These are phyloP conservation scores for Naganishia cerealis DNA, from an alignment of 1,284 basidiomycete genomes.

Conservation along the genomic window DNA sequence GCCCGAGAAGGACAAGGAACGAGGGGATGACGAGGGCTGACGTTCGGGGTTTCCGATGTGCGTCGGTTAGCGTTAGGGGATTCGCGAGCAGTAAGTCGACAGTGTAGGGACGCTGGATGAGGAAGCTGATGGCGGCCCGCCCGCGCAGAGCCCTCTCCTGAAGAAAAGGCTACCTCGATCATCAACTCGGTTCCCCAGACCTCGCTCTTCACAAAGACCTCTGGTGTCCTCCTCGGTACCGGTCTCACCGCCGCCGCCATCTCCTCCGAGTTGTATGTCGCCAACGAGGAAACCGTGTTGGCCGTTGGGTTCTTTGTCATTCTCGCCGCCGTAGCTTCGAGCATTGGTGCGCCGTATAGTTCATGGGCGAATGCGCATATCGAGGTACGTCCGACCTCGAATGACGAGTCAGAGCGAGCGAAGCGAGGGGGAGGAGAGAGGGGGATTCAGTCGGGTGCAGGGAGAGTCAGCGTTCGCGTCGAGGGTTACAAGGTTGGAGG, in stretches of 20 bases:
- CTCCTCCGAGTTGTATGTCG: constrained; percentile 94
- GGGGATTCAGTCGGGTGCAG: too few species aligned
- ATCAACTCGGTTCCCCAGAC: constrained; percentile 90
- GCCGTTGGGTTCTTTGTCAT: constrained; percentile 82
- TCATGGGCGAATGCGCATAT: constrained; percentile 90
- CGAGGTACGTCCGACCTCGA: constrained; percentile 49
- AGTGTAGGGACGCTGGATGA: not conserved
- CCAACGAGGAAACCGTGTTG: constrained; percentile 90
- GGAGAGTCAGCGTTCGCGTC: not conserved
- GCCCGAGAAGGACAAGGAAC: not conserved
- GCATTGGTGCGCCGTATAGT: constrained; percentile 79
- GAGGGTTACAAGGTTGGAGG: not conserved
- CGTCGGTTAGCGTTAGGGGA: constrained; percentile 43
- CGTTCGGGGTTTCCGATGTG: not conserved
- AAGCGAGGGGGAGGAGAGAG: not conserved
- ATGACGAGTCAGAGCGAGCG: too few species aligned
- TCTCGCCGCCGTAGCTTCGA: constrained; percentile 78
- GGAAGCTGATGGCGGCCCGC: too few species aligned
- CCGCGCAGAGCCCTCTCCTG: constrained; percentile 62
- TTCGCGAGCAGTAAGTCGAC: constrained; percentile 48
- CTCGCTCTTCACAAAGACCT: constrained; percentile 90
- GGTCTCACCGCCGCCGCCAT: constrained; percentile 89
- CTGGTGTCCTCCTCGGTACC: constrained; percentile 84
- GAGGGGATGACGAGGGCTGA: constrained; percentile 8
- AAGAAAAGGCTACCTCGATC: constrained; percentile 84